Evolutionary conservation across 257 asterid species (phyloP).

Genomic region (Jacaranda mimosifolia): DNA sequence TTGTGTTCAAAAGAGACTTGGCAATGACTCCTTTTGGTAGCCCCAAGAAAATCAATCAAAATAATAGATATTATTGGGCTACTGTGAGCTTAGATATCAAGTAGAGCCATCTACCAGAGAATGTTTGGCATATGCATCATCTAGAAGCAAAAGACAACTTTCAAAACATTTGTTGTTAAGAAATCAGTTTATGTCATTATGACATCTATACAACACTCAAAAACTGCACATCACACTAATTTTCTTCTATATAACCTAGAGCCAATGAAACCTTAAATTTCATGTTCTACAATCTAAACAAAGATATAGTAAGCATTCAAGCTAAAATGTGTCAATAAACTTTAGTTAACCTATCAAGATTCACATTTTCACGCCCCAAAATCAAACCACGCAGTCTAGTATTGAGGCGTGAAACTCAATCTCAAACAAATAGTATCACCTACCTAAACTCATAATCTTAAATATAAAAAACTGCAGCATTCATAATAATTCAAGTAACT

Average conservation of each 20-base stretch:
- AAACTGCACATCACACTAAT: constrained; percentile 27
- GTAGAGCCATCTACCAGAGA: constrained; percentile 30
- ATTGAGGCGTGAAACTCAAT: no score
- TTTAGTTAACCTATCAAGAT: constrained; percentile 20
- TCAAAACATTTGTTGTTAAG: constrained; percentile 46
- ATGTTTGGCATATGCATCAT: constrained; percentile 30
- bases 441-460: no score
- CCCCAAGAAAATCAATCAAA: constrained; percentile 38
- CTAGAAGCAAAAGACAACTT: constrained; percentile 44
- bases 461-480: no score
- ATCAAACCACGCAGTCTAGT: no score
- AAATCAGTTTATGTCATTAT: constrained; percentile 52
- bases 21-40: constrained; percentile 43
- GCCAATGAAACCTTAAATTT: constrained; percentile 25
- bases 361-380: no score
- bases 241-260: constrained; percentile 30
- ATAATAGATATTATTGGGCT: constrained; percentile 28
- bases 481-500: no score
- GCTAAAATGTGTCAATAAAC: neutral
- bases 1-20: constrained; percentile 45
- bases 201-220: constrained; percentile 44
- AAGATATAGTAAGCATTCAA: constrained; percentile 26
- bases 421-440: no score
- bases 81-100: constrained; percentile 24
- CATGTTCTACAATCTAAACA: constrained; percentile 38